Evolutionary conservation across 1,284 basidiomycete genomes (phyloP).

Genomic region (Apiotrichum domesticum): DNA sequence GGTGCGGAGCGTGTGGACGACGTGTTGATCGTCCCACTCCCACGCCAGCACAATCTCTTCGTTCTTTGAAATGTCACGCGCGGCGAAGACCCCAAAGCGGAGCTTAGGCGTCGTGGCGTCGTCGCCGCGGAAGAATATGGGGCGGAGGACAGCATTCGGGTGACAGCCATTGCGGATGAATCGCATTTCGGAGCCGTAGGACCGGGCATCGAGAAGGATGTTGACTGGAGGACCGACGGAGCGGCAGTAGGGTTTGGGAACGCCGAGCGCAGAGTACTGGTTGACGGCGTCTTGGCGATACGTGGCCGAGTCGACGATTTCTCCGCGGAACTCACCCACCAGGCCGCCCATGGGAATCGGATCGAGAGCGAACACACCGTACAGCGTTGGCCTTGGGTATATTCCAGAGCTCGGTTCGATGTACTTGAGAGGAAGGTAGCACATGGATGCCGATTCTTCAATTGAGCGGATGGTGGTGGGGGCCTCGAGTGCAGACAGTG

Average conservation of each 20-base stretch:
- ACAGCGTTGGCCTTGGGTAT: slow-evolving; percentile 40
- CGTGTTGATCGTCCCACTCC: slow-evolving; percentile 94
- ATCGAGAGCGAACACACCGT: slow-evolving; percentile 39
- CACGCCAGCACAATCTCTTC: slow-evolving; percentile 89
- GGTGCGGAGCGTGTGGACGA: slow-evolving; percentile 63
- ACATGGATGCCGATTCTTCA: slow-evolving; percentile 21
- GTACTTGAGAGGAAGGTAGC: slow-evolving; percentile 39
- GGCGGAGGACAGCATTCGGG: slow-evolving; percentile 80
- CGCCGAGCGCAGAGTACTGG: slow-evolving; percentile 52
- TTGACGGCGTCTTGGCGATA: slow-evolving; percentile 51
- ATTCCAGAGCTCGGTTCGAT: slow-evolving; percentile 27
- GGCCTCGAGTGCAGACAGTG: slow-evolving; percentile 25
- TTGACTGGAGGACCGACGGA: slow-evolving; percentile 72
- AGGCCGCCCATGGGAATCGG: slow-evolving; percentile 27
- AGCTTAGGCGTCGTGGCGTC: slow-evolving; percentile 49
- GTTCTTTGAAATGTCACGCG: slow-evolving; percentile 65
- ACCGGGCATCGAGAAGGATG: slow-evolving; percentile 72
- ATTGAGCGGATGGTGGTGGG: slow-evolving; percentile 28
- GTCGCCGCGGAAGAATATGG: slow-evolving; percentile 53
- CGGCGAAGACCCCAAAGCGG: slow-evolving; percentile 76
- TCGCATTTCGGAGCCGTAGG: slow-evolving; percentile 66
- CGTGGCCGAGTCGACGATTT: slow-evolving; percentile 34
- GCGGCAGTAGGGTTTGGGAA: slow-evolving; percentile 64
- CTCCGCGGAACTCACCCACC: slow-evolving; percentile 43
- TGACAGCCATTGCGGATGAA: slow-evolving; percentile 80